Evolutionary conservation across 805 yeast species (phyloP), one percentile per base, ranked within the genome.

Genomic region (Metschnikowia dekortorum): DNA sequence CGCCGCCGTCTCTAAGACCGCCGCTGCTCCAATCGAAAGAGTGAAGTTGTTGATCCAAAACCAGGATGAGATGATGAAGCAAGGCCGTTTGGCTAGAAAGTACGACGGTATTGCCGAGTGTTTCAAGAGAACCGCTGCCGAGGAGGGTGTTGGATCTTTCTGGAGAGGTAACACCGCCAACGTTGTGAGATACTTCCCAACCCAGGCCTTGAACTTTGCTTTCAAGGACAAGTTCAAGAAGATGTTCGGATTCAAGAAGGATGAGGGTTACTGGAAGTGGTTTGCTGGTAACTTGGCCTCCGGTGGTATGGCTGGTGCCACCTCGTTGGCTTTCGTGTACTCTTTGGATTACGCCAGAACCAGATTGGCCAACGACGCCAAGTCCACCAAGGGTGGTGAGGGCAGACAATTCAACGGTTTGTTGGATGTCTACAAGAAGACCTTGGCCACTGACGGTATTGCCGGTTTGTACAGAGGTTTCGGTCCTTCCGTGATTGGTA

Each of bases 141-240:
- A 86, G 64, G 97, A 90, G 81, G 97, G 97, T 84, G 68, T 87
- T 59, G 81, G 77, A 62, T 78, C 97, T 59, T 89, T 90, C 92
- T 90, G 97, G 97, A 87, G 97, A 87, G 97, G 97, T 84, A 90
- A 90, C 91, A 91, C 97, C 61, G 97, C 97, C 69, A 90, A 90
- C 79, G 97, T 90, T 73, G 85, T 90, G 81, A 88, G 97, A 83
- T 90, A 91, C 85, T 90, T 90, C 96, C 97, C 97, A 76, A 91
- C 97, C 75, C 97, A 90, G 81, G 97, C 97, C 67, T 84, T 90
- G 73, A 90, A 90, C 87, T 91, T 90, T 69, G 97, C 97, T 69
- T 91, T 90, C 92, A 91, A 90, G 83, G 97, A 91, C 76, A 87
- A 89, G 80, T 88, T 91, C 81, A 90, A 90, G 85, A 83, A 84